A percentile compares a stretch with the other conserved stretches of the same genome.
phyloP scores from a whole-genome alignment of 306 rosid species.

The Trifolium repens region DNA sequence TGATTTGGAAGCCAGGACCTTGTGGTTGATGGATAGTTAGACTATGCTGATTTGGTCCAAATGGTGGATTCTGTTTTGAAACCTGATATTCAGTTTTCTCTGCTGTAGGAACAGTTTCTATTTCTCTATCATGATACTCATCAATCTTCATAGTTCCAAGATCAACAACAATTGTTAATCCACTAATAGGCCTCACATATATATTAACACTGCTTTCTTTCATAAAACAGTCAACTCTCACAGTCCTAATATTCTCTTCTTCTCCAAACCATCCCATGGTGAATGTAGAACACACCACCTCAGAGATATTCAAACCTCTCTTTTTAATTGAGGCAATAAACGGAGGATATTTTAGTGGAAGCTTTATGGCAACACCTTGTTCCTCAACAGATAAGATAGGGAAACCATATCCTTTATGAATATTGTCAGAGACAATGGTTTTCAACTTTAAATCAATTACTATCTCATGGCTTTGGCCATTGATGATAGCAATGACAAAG shows the following conservation, averaged over 20 bases:
- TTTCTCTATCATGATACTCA: constrained; percentile 36
- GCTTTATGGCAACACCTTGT: constrained; percentile 18
- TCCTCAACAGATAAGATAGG: constrained; percentile 37
- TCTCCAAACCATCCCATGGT: constrained; percentile 52
- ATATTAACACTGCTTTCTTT: constrained; percentile 43
- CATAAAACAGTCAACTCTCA: constrained; percentile 50
- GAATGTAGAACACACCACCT: constrained; percentile 48
- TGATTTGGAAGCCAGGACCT: constrained; percentile 43
- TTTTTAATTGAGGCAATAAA: constrained; percentile 42
- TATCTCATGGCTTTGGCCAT: constrained; percentile 40
- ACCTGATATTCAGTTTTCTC: constrained; percentile 42
- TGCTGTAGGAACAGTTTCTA: constrained; percentile 32
- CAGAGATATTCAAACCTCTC: constrained; percentile 53
- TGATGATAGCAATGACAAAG: constrained; percentile 27
- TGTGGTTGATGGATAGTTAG: constrained; percentile 40
- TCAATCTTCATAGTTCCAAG: constrained; percentile 34
- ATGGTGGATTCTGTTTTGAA: constrained; percentile 35
- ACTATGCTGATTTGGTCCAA: constrained; percentile 42
- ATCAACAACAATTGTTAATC: constrained; percentile 41
- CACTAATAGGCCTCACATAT: constrained; percentile 46
- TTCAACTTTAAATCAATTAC: constrained; percentile 1
- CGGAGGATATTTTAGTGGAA: constrained; percentile 38
- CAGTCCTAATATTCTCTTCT: background rate
- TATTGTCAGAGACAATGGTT: constrained; percentile 36
- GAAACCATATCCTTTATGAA: constrained; percentile 41